phyloP scores from a whole-genome alignment of 176 grass and related monocot genomes.

The Carex kokanica region DNA sequence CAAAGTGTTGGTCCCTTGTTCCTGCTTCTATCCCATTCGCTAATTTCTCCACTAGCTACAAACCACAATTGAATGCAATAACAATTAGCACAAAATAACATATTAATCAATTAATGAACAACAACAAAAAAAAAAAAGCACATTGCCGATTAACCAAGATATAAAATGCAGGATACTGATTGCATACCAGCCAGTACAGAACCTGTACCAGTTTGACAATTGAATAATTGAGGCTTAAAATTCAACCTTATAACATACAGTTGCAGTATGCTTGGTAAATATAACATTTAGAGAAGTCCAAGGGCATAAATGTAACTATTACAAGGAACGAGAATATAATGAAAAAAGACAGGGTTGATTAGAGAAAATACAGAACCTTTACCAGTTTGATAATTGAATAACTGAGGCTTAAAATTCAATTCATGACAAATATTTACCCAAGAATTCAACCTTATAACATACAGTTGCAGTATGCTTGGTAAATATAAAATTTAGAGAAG shows the following conservation, averaged over 20 bases:
- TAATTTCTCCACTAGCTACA: slow-evolving; percentile 38
- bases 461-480: too few relatives aligned
- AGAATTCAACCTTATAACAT: too few relatives aligned
- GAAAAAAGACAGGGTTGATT: too few relatives aligned
- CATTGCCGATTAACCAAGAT: neutral
- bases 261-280: too few relatives aligned
- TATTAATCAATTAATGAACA: neutral
- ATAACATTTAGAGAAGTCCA: neutral
- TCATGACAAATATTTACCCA: too few relatives aligned
- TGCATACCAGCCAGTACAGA: neutral
- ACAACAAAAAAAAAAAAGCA: neutral
- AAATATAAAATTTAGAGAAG: neutral
- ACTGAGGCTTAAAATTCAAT: too few relatives aligned
- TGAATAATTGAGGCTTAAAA: too few relatives aligned
- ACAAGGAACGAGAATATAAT: too few relatives aligned
- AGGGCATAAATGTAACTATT: neutral
- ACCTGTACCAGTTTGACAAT: neutral
- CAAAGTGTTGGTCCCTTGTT: slow-evolving; percentile 35
- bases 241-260: too few relatives aligned
- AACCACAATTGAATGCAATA: neutral
- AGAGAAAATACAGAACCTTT: neutral
- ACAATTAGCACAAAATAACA: neutral
- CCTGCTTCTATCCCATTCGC: slow-evolving; percentile 37
- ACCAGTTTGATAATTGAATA: neutral
- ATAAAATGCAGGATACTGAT: neutral